These are phyloP conservation scores for Neurospora sp. DNA, from an alignment of 495 filamentous ascomycete species.

Conservation along the genomic window DNA sequence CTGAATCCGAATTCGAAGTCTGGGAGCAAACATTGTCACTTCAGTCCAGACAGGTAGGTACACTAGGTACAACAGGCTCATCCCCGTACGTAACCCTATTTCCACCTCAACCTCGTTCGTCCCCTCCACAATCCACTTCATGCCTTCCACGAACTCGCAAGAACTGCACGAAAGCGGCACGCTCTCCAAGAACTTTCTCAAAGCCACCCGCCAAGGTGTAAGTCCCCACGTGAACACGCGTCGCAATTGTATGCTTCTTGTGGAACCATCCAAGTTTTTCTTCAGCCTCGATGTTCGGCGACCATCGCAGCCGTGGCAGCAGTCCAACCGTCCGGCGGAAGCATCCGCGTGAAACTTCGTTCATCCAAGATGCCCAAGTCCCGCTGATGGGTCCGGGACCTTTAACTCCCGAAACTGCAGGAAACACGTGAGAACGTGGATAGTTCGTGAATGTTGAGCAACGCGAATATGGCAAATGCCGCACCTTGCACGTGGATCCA, in stretches of 20 bases:
- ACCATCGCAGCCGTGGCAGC: background rate
- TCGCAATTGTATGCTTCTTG: background rate
- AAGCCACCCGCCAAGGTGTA: background rate
- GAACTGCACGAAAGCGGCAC: background rate
- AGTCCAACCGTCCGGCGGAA: background rate
- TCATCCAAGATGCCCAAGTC: background rate
- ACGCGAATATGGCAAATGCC: background rate
- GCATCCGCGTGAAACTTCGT: background rate
- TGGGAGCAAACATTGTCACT: background rate
- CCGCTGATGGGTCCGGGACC: background rate
- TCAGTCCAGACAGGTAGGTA: background rate
- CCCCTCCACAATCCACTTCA: background rate
- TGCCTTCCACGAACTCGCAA: background rate
- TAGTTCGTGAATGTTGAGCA: background rate
- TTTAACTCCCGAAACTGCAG: background rate
- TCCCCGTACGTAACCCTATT: background rate
- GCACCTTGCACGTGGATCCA: background rate
- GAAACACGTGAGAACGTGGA: background rate
- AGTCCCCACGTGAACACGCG: background rate
- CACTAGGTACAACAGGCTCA: background rate
- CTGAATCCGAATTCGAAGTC: background rate
- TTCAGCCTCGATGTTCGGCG: background rate
- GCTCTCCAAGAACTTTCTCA: background rate
- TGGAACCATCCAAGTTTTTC: background rate
- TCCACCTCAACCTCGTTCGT: background rate